Base-by-base conservation (phyloP, 139 green algal species). In the Choricystis sp. region DNA sequence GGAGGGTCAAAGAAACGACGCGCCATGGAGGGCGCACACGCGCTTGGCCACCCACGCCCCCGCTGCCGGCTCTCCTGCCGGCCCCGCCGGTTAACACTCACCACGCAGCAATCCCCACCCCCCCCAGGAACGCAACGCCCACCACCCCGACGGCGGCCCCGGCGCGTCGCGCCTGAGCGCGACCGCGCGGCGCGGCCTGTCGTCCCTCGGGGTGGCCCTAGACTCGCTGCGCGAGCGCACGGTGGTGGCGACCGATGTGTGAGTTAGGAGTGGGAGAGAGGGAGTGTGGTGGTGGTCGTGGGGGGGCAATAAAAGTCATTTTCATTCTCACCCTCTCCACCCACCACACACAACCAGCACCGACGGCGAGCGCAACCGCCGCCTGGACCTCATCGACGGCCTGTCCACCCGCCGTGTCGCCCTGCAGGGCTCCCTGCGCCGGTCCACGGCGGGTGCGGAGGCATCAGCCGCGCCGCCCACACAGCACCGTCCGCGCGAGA, bases 121-220 rank as follows among this genome's bases (percentile, higher is more conserved):
- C n/a, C n/a, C n/a, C n/a, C 76, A 94, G 81, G 85, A 94, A 31
- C 79, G 87, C 22, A 94, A 94, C 57, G 57, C 79, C 3, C 79
- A 87, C 21, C 63, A 81, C 60, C 66, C 81, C 2, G 66, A 72
- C 30, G 81, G 83, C 19, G 85, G 83, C 1, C 77, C 80, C 5
- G 85, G 92, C 49, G 84, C 82, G 3, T 89, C 81, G 1, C 76
- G 86, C 1, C 74, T 91, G 27, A 92, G 87, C 1, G 88, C 88
- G 14, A 63, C 71, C 5, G 84, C 81, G 1, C 71, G 88, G n/a
- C 72, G 82, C 21, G 94, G 92, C 63, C 79, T 95, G 27, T 85
- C 81, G 28, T 84, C 78, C 0, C 65, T 95, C 22, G 79, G 79
- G 21, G 79, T 81, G 4, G 30, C 63, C 2, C 27, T 91, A 27